phyloP scores from a whole-genome alignment of 73 alveolate genomes.

The Paramecium sexaurelia region DNA sequence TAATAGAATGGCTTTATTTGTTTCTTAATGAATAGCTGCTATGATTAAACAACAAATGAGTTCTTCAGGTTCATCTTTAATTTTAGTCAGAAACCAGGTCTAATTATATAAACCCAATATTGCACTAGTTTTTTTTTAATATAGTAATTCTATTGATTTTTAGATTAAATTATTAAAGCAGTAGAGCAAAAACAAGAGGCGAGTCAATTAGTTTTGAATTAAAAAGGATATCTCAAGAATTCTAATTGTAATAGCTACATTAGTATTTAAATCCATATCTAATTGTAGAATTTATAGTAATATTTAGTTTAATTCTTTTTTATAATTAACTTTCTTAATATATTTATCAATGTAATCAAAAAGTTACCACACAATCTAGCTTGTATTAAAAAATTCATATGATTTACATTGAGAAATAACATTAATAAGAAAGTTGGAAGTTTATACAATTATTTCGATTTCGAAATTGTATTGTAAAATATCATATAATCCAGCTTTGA shows the following conservation, averaged over 20 bases:
- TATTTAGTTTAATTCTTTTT: conserved; percentile 18
- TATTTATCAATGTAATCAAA: background rate
- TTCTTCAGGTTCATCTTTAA: conserved; percentile 47
- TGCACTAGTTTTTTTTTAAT: background rate
- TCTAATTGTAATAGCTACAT: background rate
- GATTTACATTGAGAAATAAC: background rate
- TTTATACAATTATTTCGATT: background rate
- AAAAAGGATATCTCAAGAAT: background rate
- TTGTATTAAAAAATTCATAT: background rate
- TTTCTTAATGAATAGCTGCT: background rate
- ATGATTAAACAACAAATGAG: background rate
- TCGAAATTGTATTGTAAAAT: background rate
- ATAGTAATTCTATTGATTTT: background rate
- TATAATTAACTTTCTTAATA: background rate
- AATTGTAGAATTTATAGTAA: background rate
- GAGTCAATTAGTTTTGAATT: background rate
- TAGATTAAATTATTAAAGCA: background rate
- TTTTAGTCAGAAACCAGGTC: conserved; percentile 6
- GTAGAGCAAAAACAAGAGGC: background rate
- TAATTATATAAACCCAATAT: conserved; percentile 1
- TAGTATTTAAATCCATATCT: background rate
- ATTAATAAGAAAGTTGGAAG: background rate
- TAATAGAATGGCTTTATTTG: background rate
- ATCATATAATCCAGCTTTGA: background rate
- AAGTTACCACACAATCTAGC: background rate